Evolutionary conservation across 352 stramenopile species (phyloP).

Genomic region (Globisporangium iwayamae): DNA sequence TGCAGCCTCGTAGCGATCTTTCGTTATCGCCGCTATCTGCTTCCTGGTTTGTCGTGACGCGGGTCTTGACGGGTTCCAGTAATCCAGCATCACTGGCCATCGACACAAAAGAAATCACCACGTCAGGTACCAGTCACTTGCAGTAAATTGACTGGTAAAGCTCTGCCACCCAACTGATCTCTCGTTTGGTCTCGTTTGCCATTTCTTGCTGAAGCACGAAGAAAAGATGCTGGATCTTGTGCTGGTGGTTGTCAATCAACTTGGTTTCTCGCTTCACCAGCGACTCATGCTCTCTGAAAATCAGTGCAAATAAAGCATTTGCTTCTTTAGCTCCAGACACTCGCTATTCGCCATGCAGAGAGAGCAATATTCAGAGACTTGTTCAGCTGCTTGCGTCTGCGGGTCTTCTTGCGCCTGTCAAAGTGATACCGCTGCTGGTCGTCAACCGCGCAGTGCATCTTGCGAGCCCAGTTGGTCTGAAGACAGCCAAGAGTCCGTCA

Average conservation of each 20-base stretch:
- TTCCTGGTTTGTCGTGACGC: slow-evolving; percentile 33
- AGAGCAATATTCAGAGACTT: slow-evolving; percentile 9
- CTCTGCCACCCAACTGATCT: slow-evolving; percentile 38
- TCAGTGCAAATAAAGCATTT: not conserved
- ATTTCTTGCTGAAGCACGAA: slow-evolving; percentile 60
- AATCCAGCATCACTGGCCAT: slow-evolving; percentile 19
- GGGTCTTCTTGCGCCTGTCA: slow-evolving; percentile 30
- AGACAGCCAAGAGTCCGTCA: not conserved
- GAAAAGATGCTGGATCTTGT: slow-evolving; percentile 56
- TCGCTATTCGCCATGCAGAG: not conserved
- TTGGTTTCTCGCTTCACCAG: slow-evolving; percentile 15
- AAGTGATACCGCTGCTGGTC: slow-evolving; percentile 46
- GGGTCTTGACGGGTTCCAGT: slow-evolving; percentile 17
- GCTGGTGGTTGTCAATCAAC: slow-evolving; percentile 45
- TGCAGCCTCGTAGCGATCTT: slow-evolving; percentile 59
- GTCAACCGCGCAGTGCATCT: slow-evolving; percentile 45
- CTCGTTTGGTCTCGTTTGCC: slow-evolving; percentile 45
- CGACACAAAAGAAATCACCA: not conserved
- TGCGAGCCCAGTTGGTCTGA: slow-evolving; percentile 33
- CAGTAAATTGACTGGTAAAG: not conserved
- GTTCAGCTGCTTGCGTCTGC: slow-evolving; percentile 6
- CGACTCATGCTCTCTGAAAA: not conserved
- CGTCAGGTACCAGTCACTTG: not conserved
- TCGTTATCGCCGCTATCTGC: slow-evolving; percentile 35
- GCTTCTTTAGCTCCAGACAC: not conserved